These are phyloP conservation scores for Cylindrotheca fusiformis DNA, from an alignment of 108 stramenopile species.

Conservation along the genomic window DNA sequence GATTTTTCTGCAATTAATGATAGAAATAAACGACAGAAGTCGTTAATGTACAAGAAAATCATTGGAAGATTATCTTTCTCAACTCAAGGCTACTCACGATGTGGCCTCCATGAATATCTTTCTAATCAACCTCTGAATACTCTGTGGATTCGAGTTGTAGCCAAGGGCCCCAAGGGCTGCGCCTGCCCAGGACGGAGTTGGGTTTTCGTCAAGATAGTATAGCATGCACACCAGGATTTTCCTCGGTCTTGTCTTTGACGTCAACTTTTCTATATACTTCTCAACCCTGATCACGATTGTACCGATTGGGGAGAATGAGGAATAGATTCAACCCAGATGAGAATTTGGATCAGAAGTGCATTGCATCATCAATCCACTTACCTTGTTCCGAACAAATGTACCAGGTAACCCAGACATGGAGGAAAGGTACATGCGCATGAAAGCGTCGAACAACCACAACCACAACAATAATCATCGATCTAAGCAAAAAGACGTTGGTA, in stretches of 20 bases:
- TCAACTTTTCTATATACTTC: constrained; percentile 68
- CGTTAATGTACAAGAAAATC: no score
- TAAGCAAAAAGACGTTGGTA: background rate
- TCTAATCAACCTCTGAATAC: constrained; percentile 71
- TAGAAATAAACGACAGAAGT: no score
- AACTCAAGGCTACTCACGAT: constrained; percentile 9
- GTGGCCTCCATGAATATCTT: constrained; percentile 74
- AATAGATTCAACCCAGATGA: no score
- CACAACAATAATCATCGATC: constrained; percentile 73
- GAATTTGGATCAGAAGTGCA: no score
- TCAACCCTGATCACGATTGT: constrained; percentile 48
- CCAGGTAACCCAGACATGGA: constrained; percentile 80
- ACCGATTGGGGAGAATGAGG: no score
- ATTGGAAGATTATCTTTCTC: no score
- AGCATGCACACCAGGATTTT: constrained; percentile 89
- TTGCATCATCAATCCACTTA: no score
- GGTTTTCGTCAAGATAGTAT: constrained; percentile 81
- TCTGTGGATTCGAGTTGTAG: constrained; percentile 71
- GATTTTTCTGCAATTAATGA: constrained; percentile 54
- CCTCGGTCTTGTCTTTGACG: constrained; percentile 70
- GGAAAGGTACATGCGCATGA: constrained; percentile 43
- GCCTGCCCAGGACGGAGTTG: constrained; percentile 79
- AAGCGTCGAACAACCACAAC: constrained; percentile 64
- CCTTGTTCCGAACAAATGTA: constrained; percentile 76
- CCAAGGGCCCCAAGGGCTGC: constrained; percentile 62